These are phyloP conservation scores for Euphrasia arctica DNA, from an alignment of 305 asterid species.

Conservation along the genomic window DNA sequence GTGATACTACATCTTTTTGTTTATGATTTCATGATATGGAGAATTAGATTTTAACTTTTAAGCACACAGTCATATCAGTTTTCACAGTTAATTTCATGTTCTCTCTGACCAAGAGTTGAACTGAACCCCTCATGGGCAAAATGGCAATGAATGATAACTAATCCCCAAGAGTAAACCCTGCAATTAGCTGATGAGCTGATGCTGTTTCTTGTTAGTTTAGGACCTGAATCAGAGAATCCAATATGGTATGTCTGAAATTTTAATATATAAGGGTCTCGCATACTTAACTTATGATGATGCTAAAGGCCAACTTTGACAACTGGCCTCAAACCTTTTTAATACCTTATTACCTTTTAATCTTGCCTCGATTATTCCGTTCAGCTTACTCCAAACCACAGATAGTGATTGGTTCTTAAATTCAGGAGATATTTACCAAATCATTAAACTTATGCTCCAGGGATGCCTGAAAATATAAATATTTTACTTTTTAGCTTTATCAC, in stretches of 20 bases:
- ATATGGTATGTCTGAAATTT: neutral
- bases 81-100: conserved; percentile 17
- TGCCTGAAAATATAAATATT: no score
- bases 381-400: neutral
- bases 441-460: no score
- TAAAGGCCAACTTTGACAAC: no score
- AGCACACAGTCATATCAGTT: conserved; percentile 4
- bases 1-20: neutral
- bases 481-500: no score
- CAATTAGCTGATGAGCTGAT: neutral
- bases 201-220: neutral
- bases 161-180: neutral
- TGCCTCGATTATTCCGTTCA: neutral
- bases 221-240: neutral
- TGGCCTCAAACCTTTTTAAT: no score
- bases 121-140: neutral
- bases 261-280: neutral
- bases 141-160: conserved; percentile 9
- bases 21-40: neutral
- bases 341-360: neutral
- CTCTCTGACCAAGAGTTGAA: neutral
- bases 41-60: neutral
- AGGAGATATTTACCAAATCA: neutral
- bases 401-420: neutral
- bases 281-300: no score